Percentiles rank a stretch among this genome's conserved stretches.
phyloP scores from a whole-genome alignment of 257 asterid species.

The Henckelia pumila region DNA sequence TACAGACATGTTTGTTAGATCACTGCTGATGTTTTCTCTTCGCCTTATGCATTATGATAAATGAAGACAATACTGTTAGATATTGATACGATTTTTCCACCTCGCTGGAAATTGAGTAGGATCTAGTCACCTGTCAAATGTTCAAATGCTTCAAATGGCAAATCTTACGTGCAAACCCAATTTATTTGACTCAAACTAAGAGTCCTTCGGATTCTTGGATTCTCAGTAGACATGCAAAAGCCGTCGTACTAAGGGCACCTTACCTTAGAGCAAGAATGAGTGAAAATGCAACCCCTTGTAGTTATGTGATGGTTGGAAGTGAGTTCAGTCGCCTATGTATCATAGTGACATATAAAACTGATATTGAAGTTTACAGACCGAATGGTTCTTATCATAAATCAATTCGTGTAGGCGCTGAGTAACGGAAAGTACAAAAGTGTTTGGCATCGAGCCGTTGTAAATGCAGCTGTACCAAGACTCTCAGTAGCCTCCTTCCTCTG shows the following conservation, averaged over 20 bases:
- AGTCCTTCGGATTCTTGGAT: background rate
- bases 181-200: background rate
- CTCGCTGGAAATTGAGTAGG: background rate
- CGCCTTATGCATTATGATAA: background rate
- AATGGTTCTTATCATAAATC: slow-evolving; percentile 5
- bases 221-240: background rate
- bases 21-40: background rate
- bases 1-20: background rate
- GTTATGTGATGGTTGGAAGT: background rate
- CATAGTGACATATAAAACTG: background rate
- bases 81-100: background rate
- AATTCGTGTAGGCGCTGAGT: slow-evolving; percentile 58
- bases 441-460: slow-evolving; percentile 89
- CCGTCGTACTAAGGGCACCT: background rate
- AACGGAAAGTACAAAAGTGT: slow-evolving; percentile 81
- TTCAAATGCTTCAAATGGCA: background rate
- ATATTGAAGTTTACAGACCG: background rate
- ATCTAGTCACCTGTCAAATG: background rate
- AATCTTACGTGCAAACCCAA: background rate
- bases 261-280: background rate
- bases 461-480: slow-evolving; percentile 55
- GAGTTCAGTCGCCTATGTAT: background rate
- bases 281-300: background rate
- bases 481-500: slow-evolving; percentile 90
- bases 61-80: background rate